Evolutionary conservation across 495 filamentous ascomycete genomes (phyloP).

Genomic region (Darksidea phi): DNA sequence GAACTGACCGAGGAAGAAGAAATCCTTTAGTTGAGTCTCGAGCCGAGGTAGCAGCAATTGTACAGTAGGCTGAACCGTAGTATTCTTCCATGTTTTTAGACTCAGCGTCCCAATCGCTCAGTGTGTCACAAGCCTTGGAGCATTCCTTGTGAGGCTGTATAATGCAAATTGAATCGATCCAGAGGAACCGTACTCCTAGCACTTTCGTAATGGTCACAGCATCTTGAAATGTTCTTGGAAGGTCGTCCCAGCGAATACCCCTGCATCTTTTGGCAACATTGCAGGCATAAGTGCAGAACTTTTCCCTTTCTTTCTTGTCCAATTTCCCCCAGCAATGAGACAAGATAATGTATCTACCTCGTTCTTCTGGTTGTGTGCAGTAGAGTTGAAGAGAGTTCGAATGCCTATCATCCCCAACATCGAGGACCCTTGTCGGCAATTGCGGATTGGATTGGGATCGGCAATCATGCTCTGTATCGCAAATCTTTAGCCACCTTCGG

Average conservation of each 20-base stretch:
- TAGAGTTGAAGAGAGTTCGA: not conserved
- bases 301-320: not conserved
- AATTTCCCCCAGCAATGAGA: conserved; percentile 7
- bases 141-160: conserved; percentile 43
- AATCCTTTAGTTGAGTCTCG: conserved; percentile 35
- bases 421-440: conserved; percentile 38
- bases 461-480: conserved; percentile 17
- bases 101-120: conserved; percentile 20
- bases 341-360: conserved; percentile 1
- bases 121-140: conserved; percentile 29
- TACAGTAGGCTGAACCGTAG: conserved; percentile 37
- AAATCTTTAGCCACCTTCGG: conserved; percentile 25
- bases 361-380: not conserved
- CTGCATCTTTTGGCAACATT: not conserved
- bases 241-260: not conserved
- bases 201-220: conserved; percentile 6
- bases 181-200: conserved; percentile 4
- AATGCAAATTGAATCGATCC: conserved; percentile 49
- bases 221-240: conserved; percentile 17
- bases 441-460: not conserved
- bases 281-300: not conserved
- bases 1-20: conserved; percentile 8
- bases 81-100: conserved; percentile 44
- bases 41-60: conserved; percentile 42
- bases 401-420: conserved; percentile 28